phyloP scores from a whole-genome alignment of 331 rosid genomes.

The Arachis monticola region DNA sequence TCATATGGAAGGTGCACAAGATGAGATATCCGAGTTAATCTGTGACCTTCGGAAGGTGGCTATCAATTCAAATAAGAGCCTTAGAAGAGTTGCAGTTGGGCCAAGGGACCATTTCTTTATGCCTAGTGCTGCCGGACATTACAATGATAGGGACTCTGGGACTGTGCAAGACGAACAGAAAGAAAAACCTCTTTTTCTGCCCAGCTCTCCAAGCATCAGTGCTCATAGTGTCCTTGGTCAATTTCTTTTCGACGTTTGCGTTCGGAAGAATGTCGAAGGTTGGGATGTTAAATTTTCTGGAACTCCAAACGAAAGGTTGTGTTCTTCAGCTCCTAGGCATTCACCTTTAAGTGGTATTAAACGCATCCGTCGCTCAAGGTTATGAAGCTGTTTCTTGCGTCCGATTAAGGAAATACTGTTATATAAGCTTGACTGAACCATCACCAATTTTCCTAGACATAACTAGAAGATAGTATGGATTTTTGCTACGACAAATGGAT shows the following conservation, averaged over 20 bases:
- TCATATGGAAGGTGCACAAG: conserved; percentile 55
- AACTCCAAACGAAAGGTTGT: conserved; percentile 67
- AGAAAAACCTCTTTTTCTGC: conserved; percentile 60
- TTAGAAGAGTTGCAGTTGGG: conserved; percentile 80
- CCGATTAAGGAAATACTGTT: conserved; percentile 30
- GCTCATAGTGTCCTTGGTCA: conserved; percentile 86
- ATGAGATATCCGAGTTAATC: conserved; percentile 80
- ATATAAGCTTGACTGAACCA: conserved; percentile 32
- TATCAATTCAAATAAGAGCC: conserved; percentile 74
- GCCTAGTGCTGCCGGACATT: conserved; percentile 75
- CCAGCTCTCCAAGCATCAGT: conserved; percentile 72
- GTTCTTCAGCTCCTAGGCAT: conserved; percentile 63
- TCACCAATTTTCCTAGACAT: conserved; percentile 26
- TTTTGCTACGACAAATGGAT: conserved; percentile 23
- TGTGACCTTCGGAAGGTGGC: conserved; percentile 90
- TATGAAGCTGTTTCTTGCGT: conserved; percentile 42
- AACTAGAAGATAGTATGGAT: conserved; percentile 23
- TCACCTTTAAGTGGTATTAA: conserved; percentile 59
- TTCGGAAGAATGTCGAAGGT: conserved; percentile 88
- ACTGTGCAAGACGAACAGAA: conserved; percentile 62
- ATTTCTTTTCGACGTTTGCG: conserved; percentile 81
- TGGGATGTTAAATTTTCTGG: conserved; percentile 85
- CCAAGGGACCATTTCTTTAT: conserved; percentile 86
- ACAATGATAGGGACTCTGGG: conserved; percentile 48
- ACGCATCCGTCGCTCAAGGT: conserved; percentile 72